Percentiles rank a stretch among this genome's conserved stretches.
phyloP scores from a whole-genome alignment of 1,284 basidiomycete species.

The Cerrena zonata region DNA sequence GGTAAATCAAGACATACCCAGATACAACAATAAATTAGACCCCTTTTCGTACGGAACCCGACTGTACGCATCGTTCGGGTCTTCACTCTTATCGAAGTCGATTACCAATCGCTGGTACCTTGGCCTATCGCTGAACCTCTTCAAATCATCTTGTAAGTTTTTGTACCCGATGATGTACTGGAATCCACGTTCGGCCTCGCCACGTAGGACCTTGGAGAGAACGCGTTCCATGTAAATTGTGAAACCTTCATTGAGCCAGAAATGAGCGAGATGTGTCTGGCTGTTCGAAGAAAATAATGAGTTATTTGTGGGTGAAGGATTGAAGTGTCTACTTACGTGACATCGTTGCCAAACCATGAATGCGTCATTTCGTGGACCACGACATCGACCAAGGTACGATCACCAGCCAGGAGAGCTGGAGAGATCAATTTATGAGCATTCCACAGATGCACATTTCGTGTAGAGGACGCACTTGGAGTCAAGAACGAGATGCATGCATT shows the following conservation, averaged over 20 bases:
- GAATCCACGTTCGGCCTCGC: constrained; percentile 77
- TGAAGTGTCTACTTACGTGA: constrained; percentile 49
- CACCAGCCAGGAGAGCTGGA: constrained; percentile 75
- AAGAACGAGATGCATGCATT: constrained; percentile 83
- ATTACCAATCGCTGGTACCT: constrained; percentile 85
- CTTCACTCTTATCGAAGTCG: constrained; percentile 78
- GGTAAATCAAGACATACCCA: constrained; percentile 38
- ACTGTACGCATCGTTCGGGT: constrained; percentile 77
- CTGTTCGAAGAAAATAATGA: constrained; percentile 31
- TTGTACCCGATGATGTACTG: constrained; percentile 70
- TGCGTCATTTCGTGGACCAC: constrained; percentile 76
- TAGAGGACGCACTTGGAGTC: constrained; percentile 77
- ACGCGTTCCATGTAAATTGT: constrained; percentile 92
- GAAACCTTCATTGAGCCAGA: constrained; percentile 94
- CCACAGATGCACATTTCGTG: background rate
- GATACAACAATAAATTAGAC: constrained; percentile 63
- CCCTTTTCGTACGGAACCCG: constrained; percentile 73
- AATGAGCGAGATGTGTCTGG: constrained; percentile 67
- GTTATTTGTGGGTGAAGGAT: constrained; percentile 14
- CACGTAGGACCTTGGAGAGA: constrained; percentile 69
- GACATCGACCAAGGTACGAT: constrained; percentile 75
- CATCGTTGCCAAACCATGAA: constrained; percentile 83
- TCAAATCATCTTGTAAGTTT: constrained; percentile 67
- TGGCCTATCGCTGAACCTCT: constrained; percentile 51
- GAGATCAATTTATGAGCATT: background rate